Evolutionary conservation across 2,329 filamentous ascomycete genomes (phyloP), one percentile per base, ranked within the genome.

Genomic region (Hymenoscyphus infarciens): DNA sequence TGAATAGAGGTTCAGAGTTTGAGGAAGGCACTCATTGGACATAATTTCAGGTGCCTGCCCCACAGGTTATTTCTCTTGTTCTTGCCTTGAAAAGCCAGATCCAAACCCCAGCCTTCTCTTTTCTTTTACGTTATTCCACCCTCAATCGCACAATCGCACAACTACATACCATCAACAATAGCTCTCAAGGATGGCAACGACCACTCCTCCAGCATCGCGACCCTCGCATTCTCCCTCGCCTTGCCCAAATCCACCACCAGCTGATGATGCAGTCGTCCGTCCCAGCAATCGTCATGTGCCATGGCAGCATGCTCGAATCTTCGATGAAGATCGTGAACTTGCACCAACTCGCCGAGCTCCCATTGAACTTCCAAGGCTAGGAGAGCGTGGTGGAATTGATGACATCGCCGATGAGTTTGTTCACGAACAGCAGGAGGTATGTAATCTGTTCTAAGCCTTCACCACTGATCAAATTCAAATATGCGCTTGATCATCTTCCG

Each of bases 281-380:
- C 45, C 45, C 45, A 52, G 45, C 19, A 52, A 10, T 22, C 45
- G 45, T n/a, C 22, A 22, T 22, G 10, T 52, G 19, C 45, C 45
- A 52, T 52, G 45, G 45, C 45, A 52, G 19, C 45, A 52, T 52
- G 45, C 19, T 25, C 45, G 45, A 15, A 52, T 52, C 19, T 52
- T 52, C 19, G 45, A 52, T 22, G 45, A 52, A 52, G 45, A 52
- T 13, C 45, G 45, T 22, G 45, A 52, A 52, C 45, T 52, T 22
- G n/a, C 19, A 27, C 45, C 45, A 11, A 52, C 45, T 25, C 45
- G 19, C 19, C 19, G 45, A 13, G 22, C 22, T 52, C 45, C 45
- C 19, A 52, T 52, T 13, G 45, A 52, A 22, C 45, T 52, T 52
- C 45, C 45, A 4, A 22, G 45, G 10, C 45, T 52, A 3, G 22